Base-by-base conservation (phyloP, 768 basidiomycete genomes). In the Leccinum imitatum region DNA sequence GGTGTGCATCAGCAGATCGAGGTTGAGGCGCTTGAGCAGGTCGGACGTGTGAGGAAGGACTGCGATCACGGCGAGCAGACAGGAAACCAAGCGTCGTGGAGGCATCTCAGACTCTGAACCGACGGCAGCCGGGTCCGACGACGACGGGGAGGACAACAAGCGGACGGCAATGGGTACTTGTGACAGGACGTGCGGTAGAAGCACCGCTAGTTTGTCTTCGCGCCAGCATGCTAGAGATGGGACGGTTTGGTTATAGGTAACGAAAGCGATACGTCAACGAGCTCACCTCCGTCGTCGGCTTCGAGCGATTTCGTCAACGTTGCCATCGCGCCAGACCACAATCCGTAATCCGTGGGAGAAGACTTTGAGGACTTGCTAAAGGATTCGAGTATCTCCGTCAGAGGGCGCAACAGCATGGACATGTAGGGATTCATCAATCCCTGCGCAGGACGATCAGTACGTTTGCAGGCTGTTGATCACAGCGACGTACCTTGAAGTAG, bases 391-490 rank as follows among this genome's bases (percentile, higher is more conserved):
- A 84, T 73, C 50, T 89, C 85, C 50, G 83, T 72, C 50, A 91
- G 84, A 10, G 91, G 83, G 60, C 81, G 80, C 44, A 94, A 71
- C 50, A 94, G 72, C 73, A 87, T 87, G 8, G 87, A 82, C 81
- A 93, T 90, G 75, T 98, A 98, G 0, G 95, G 93, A 15, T 88
- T 91, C 84, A 98, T 93, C 67, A 98, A 79, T 23, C 79, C 84
- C 91, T 93, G 59, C 13, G n/a, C n/a, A 0, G 30, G 23, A 27
- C 13, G 2, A 59, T 58, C 11, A 62, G 47, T 27, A 13, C 46
- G 51, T 31, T 13, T n/a, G 47, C 44, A 46, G 41, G 39, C 9
- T 41, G 8, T 10, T 25, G 14, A n/a, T 6, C 21, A 2, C 27
- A 19, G 53, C 8, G 39, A 62, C 78, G 63, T 67, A 87, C 94